Percentiles rank a stretch among this genome's conserved stretches.
Conservation (phyloP, 1,284 basidiomycete species). For the Fomitiporia mediterranea region DNA sequence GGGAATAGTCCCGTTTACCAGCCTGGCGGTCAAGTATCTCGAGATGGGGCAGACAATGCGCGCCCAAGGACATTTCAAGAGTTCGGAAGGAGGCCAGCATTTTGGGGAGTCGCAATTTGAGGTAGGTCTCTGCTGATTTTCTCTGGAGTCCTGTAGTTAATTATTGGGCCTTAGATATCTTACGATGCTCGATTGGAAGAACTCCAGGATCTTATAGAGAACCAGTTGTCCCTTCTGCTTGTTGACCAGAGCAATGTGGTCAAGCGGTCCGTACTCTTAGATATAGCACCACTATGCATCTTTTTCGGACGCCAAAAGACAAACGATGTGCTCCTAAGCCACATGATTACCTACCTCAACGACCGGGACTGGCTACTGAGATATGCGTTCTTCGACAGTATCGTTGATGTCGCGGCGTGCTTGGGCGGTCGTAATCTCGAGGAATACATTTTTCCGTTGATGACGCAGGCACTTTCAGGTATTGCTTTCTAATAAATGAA, state of each 20-base stretch:
- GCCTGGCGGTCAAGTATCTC: conserved; percentile 79
- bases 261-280: conserved; percentile 70
- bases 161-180: conserved; percentile 55
- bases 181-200: conserved; percentile 86
- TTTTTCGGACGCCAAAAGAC: conserved; percentile 92
- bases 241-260: conserved; percentile 75
- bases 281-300: conserved; percentile 85
- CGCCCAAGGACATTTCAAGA: conserved; percentile 71
- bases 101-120: conserved; percentile 74
- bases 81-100: conserved; percentile 61
- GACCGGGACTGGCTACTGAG: conserved; percentile 92
- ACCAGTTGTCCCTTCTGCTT: conserved; percentile 76
- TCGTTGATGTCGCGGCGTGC: conserved; percentile 91
- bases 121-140: conserved; percentile 35
- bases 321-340: conserved; percentile 91
- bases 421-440: conserved; percentile 84
- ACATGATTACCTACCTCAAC: conserved; percentile 99
- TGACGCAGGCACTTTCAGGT: conserved; percentile 92
- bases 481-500: conserved; percentile 27
- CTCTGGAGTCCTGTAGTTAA: not conserved
- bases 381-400: conserved; percentile 91
- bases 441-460: conserved; percentile 88
- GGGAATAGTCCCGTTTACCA: conserved; percentile 79
- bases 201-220: conserved; percentile 82
- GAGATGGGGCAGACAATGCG: conserved; percentile 91